Conservation (phyloP, 1,139 yeast species). For the Yamadazyma triangularis region DNA sequence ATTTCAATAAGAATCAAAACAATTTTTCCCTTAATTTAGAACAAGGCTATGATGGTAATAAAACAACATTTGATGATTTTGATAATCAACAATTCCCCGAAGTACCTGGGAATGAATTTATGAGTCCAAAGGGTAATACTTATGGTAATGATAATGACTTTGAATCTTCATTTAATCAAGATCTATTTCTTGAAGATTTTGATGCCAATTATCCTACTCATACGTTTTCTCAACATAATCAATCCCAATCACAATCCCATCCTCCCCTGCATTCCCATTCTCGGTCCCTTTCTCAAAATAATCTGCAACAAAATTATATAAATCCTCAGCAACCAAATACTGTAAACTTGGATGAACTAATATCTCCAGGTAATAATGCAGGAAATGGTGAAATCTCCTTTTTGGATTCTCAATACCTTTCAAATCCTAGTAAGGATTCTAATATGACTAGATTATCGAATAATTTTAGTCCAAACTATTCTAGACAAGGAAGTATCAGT, state of each 20-base stretch:
- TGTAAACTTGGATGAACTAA: conserved; percentile 31
- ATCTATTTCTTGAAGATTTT: conserved; percentile 34
- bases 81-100: conserved; percentile 9
- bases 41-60: conserved; percentile 11
- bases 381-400: conserved; percentile 16
- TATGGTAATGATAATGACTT: conserved; percentile 7
- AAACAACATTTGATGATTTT: conserved; percentile 5
- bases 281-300: conserved; percentile 9
- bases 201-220: conserved; percentile 13
- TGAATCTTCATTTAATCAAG: conserved; percentile 18
- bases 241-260: not conserved
- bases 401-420: conserved; percentile 39
- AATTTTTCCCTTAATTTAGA: conserved; percentile 12
- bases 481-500: conserved; percentile 32
- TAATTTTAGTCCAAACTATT: conserved; percentile 26
- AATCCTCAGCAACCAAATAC: conserved; percentile 4
- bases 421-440: conserved; percentile 28
- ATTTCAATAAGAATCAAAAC: not conserved
- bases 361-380: conserved; percentile 25
- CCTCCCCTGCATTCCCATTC: conserved; percentile 7
- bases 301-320: conserved; percentile 10
- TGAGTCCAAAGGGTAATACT: conserved; percentile 11
- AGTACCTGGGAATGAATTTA: conserved; percentile 13
- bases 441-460: conserved; percentile 6
- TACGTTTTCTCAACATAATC: not conserved